Evolutionary conservation across 2,329 filamentous ascomycete genomes (phyloP).

Genomic region (Canariomyces notabilis): DNA sequence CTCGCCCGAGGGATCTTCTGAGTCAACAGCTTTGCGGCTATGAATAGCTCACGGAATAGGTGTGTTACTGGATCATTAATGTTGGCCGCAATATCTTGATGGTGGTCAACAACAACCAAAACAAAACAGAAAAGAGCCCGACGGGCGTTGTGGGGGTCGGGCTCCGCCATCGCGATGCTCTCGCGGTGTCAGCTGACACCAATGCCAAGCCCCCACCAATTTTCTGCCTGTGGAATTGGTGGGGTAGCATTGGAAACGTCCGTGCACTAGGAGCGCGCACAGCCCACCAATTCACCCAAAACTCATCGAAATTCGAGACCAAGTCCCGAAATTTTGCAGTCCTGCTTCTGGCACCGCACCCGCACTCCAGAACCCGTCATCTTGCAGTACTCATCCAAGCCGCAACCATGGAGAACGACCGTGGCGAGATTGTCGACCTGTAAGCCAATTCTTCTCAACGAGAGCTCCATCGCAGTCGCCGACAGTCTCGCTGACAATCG

Average conservation of each 20-base stretch:
- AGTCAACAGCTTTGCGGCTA: conserved; percentile 11
- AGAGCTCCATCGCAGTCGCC: conserved; percentile 5
- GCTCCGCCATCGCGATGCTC: conserved; percentile 14
- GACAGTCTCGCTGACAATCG: conserved; percentile 27
- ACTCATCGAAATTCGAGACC: conserved; percentile 24
- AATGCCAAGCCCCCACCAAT: conserved; percentile 14
- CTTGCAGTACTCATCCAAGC: conserved; percentile 33
- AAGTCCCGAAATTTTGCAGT: conserved; percentile 26
- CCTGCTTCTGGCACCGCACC: conserved; percentile 26
- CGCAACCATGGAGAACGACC: conserved; percentile 96
- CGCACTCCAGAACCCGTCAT: conserved; percentile 28
- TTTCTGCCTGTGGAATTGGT: not conserved
- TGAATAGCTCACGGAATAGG: not conserved
- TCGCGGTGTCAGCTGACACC: conserved; percentile 30
- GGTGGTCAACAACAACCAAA: conserved; percentile 10
- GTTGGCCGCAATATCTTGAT: not conserved
- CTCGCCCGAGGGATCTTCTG: not conserved
- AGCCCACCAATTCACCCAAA: conserved; percentile 26
- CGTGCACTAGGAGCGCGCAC: conserved; percentile 22
- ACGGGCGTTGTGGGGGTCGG: not conserved
- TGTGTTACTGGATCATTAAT: not conserved
- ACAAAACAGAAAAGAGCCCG: not conserved
- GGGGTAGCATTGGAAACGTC: conserved; percentile 12
- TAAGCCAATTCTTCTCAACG: conserved; percentile 44
- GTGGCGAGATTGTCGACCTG: conserved; percentile 97